phyloP scores from a whole-genome alignment of 1,284 basidiomycete species.

The Ganoderma sinense region DNA sequence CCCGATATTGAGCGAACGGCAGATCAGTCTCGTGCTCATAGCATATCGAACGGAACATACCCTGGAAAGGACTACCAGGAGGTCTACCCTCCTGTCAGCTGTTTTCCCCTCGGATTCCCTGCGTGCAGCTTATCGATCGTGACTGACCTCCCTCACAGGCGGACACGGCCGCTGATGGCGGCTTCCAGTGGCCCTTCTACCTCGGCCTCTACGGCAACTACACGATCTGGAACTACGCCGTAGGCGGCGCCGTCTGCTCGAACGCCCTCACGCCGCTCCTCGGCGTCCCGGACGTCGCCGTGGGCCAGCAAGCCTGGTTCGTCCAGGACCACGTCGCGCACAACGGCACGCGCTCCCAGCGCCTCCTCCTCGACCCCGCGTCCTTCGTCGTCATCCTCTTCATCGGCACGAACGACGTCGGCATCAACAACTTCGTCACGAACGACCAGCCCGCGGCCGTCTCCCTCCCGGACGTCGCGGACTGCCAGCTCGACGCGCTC shows the following conservation, averaged over 20 bases:
- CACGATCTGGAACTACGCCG: constrained; percentile 20
- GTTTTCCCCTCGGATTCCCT: not conserved
- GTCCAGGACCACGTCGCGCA: constrained; percentile 15
- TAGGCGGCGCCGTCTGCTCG: constrained; percentile 15
- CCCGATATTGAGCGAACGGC: not conserved
- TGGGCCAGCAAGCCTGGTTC: constrained; percentile 15
- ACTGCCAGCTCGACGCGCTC: constrained; percentile 15
- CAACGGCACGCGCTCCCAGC: constrained; percentile 10
- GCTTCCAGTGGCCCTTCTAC: constrained; percentile 21
- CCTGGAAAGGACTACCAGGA: constrained; percentile 18
- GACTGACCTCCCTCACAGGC: not conserved
- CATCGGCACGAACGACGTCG: constrained; percentile 18
- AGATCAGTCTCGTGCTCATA: constrained; percentile 16
- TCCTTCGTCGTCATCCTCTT: constrained; percentile 13
- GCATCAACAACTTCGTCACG: constrained; percentile 17
- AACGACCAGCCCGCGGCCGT: constrained; percentile 10
- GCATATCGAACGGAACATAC: constrained; percentile 18
- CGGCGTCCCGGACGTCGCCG: constrained; percentile 14
- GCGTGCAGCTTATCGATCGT: not conserved
- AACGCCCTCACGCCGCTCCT: constrained; percentile 13
- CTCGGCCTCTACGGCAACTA: constrained; percentile 14
- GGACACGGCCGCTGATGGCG: constrained; percentile 15
- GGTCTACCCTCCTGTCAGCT: constrained; percentile 13
- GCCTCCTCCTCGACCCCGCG: constrained; percentile 12
- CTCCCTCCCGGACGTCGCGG: constrained; percentile 12